A percentile compares a stretch with the other conserved stretches of the same genome.
Evolutionary conservation across 2,329 filamentous ascomycete genomes (phyloP).

Genomic region (Hypoxylon sp.): DNA sequence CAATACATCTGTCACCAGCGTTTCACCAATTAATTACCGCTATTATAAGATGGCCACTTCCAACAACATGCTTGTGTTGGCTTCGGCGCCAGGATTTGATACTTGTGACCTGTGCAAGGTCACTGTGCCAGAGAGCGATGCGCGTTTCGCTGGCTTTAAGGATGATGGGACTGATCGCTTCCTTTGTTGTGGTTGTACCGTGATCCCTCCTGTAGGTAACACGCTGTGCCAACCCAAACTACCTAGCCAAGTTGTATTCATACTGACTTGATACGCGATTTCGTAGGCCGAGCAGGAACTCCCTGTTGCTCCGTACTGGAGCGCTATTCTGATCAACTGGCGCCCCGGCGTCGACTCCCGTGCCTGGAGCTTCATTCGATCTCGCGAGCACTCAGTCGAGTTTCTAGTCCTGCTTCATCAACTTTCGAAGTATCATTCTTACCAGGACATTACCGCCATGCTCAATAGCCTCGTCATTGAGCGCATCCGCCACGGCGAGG

Average conservation of each 20-base stretch:
- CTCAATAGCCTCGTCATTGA: slow-evolving; percentile 18
- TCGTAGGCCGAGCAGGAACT: not conserved
- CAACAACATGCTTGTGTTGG: too few relatives aligned
- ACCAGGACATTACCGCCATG: slow-evolving; percentile 1
- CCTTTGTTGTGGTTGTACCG: not conserved
- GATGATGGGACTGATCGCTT: too few relatives aligned
- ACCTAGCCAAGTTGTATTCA: not conserved
- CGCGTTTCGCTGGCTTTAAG: not conserved
- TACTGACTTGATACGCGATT: not conserved
- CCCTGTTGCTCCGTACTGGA: not conserved
- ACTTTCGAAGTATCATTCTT: slow-evolving; percentile 4
- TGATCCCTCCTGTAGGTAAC: slow-evolving; percentile 2
- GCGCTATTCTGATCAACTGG: not conserved
- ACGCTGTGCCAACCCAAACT: not conserved
- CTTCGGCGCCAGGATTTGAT: not conserved
- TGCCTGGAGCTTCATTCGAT: not conserved
- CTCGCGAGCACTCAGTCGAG: not conserved
- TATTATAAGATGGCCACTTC: too few relatives aligned
- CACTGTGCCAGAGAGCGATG: not conserved
- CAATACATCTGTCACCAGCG: too few relatives aligned
- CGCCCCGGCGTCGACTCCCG: not conserved
- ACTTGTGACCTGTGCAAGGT: not conserved
- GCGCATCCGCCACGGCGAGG: slow-evolving; percentile 17
- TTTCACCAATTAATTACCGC: too few relatives aligned
- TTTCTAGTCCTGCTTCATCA: not conserved